Evolutionary conservation across 2,329 filamentous ascomycete species (phyloP), one percentile per base, ranked within the genome.

Genomic region (Didymosphaeria variabile): DNA sequence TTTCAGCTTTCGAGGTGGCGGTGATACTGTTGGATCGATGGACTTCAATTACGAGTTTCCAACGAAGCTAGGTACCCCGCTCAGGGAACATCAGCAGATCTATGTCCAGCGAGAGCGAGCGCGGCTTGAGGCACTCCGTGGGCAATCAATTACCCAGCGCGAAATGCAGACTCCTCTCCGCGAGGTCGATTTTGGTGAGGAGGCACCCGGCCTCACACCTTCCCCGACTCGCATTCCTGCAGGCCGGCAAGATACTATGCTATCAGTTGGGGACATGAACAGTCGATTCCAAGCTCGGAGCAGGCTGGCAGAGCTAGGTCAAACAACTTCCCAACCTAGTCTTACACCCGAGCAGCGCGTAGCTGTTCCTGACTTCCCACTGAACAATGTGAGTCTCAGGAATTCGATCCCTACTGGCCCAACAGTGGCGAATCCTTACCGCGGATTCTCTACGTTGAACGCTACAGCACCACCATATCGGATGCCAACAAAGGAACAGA

Each of bases 1-100:
- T 13, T 47, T 55, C 13, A 55, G 50, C 10, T 49, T 50, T 42
- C 32, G 44, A 49, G 38, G 34, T 46, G 17, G 9, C 32, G 55
- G 10, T 5, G 58, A 44, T 9, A 57, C 53, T 13, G 36, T 38
- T 31, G 68, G 69, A 4, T 67, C 66, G 2, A 63, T 75, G 58
- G 64, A 75, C 56, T 70, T 73, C 38, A 57, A 57, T 6, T 75
- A 72, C 55, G 59, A 69, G 34, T 76, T 74, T 59, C 74, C 72
- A 5, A 51, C n/a, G 1, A 65, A 62, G 38, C 19, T 45, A 46
- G 45, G 17, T 17, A 44, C 46, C 1, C 29, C 12, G 8, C 23
- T n/a, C 17, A 21, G n/a, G 21, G 40, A 60, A 26, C 31, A 55
- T 26, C 42, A 50, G n/a, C 53, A 65, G n/a, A 32, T 58, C 2